Evolutionary conservation across 2,329 filamentous ascomycete genomes (phyloP).

Genomic region (Fusarium neocosmosporiellum): DNA sequence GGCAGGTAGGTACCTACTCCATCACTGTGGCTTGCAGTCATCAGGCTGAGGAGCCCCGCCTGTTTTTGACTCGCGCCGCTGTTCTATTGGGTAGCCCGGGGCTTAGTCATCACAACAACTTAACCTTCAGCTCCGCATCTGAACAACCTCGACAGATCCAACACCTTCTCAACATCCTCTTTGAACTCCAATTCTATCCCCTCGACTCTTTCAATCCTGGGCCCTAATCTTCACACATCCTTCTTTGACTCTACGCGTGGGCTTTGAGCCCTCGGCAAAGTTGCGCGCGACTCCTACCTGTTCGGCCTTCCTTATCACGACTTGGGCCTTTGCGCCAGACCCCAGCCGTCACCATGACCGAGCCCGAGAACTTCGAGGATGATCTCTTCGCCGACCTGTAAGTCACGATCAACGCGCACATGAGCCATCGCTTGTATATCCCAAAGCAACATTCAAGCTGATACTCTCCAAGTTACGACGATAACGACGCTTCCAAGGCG

Average conservation of each 20-base stretch:
- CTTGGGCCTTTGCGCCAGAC: conserved; percentile 11
- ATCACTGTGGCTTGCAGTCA: neutral
- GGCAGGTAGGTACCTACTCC: neutral
- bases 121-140: conserved; percentile 30
- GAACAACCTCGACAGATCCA: conserved; percentile 32
- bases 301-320: conserved; percentile 8
- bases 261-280: neutral
- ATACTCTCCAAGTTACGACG: conserved; percentile 68
- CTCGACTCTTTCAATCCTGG: conserved; percentile 1
- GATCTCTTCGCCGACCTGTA: conserved; percentile 97
- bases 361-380: conserved; percentile 86
- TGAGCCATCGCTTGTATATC: neutral
- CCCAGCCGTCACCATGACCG: conserved; percentile 70
- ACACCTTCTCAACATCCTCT: conserved; percentile 24
- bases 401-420: conserved; percentile 49
- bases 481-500: conserved; percentile 64
- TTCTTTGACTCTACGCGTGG: neutral
- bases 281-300: conserved; percentile 9
- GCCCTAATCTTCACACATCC: neutral
- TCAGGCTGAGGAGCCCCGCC: conserved; percentile 3
- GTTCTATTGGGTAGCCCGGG: conserved; percentile 14
- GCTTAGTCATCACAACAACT: conserved; percentile 38
- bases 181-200: conserved; percentile 16
- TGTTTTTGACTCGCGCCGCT: conserved; percentile 11
- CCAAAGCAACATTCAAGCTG: neutral